Evolutionary conservation across 148 eudicot genomes (phyloP).

Genomic region (Vaccinium darrowii): DNA sequence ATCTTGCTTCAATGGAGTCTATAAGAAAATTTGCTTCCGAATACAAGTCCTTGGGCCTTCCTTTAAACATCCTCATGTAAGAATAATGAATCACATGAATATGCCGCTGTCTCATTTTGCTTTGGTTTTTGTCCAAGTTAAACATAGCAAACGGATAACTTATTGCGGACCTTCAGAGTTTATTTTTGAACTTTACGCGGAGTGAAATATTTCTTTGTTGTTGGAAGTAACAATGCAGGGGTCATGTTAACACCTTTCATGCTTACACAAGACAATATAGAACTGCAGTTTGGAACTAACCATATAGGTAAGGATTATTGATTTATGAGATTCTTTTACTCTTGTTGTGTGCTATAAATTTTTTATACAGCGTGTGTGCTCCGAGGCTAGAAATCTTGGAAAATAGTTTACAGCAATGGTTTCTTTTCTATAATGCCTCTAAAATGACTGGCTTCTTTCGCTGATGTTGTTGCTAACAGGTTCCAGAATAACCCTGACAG

Average conservation of each 20-base stretch:
- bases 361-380: neutral
- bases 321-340: neutral
- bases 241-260: constrained; percentile 77
- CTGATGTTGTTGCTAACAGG: too few species aligned
- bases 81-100: constrained; percentile 15
- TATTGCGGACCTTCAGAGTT: neutral
- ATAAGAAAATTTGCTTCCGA: constrained; percentile 74
- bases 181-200: neutral
- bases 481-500: too few species aligned
- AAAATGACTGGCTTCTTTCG: too few species aligned
- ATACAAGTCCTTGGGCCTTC: constrained; percentile 36
- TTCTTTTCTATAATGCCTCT: neutral
- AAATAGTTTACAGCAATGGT: neutral
- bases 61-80: constrained; percentile 62
- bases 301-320: constrained; percentile 57
- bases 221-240: constrained; percentile 90
- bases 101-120: neutral
- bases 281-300: constrained; percentile 87
- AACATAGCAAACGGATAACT: neutral
- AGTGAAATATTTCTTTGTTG: constrained; percentile 10
- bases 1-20: constrained; percentile 75
- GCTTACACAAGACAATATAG: constrained; percentile 74
- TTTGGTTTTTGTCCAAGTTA: neutral
- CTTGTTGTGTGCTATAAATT: neutral
- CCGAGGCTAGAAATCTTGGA: neutral